Conservation (phyloP, 2,329 filamentous ascomycete species). For the Venturia nashicola region DNA sequence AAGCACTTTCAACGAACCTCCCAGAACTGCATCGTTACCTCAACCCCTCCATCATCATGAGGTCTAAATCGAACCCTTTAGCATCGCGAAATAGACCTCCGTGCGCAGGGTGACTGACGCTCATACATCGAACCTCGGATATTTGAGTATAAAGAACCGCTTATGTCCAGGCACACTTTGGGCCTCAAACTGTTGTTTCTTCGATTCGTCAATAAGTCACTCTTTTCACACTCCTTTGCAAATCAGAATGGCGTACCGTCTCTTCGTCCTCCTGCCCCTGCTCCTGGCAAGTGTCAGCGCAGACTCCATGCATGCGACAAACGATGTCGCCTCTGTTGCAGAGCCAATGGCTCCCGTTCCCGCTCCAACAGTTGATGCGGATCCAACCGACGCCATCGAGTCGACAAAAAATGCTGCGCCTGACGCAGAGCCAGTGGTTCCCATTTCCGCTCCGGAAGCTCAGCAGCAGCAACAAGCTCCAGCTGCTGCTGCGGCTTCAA, state of each 20-base stretch:
- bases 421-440: too few species aligned
- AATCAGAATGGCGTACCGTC: neutral
- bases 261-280: neutral
- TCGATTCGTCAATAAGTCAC: neutral
- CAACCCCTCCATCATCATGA: neutral
- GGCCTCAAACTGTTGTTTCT: neutral
- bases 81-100: neutral
- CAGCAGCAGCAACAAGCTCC: too few species aligned
- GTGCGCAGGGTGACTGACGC: neutral
- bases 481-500: too few species aligned
- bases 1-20: neutral
- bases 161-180: neutral
- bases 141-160: neutral
- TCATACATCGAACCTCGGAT: neutral
- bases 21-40: neutral
- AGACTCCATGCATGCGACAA: neutral
- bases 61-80: neutral
- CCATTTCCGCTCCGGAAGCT: too few species aligned
- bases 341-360: neutral
- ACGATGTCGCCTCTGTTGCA: neutral
- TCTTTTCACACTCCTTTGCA: neutral
- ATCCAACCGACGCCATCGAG: too few species aligned
- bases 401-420: too few species aligned
- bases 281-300: neutral
- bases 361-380: neutral